A percentile compares a stretch with the other conserved stretches of the same genome.
These are phyloP conservation scores for Ceraceosorus guamensis DNA, from an alignment of 1,284 basidiomycete species.

Conservation along the genomic window DNA sequence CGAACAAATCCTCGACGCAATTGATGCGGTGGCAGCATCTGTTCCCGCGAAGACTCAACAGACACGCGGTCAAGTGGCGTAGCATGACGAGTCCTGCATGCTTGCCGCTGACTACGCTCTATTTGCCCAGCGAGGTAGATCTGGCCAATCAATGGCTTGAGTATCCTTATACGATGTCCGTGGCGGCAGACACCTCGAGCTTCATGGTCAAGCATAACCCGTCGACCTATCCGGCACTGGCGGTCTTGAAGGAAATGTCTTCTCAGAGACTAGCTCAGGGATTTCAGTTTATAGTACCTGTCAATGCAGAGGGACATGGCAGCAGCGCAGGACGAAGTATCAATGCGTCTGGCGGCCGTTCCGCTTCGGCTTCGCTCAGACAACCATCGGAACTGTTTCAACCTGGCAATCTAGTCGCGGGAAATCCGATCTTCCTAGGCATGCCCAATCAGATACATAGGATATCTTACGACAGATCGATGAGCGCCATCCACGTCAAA, in stretches of 20 bases:
- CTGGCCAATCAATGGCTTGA: conserved; percentile 41
- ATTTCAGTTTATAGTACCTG: conserved; percentile 74
- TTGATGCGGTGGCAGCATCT: conserved; percentile 66
- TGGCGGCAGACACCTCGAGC: conserved; percentile 38
- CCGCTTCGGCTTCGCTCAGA: conserved; percentile 22
- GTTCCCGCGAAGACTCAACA: conserved; percentile 67
- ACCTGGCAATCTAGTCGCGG: conserved; percentile 40
- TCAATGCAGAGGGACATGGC: neutral
- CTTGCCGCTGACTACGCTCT: conserved; percentile 83
- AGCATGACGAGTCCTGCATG: conserved; percentile 61
- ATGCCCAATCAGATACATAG: conserved; percentile 93
- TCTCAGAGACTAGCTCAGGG: conserved; percentile 85
- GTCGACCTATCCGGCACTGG: conserved; percentile 61
- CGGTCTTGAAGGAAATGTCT: conserved; percentile 85
- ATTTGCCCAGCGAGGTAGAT: conserved; percentile 41
- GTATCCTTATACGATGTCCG: conserved; percentile 42
- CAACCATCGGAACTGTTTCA: conserved; percentile 45
- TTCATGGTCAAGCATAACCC: conserved; percentile 49
- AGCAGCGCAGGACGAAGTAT: neutral
- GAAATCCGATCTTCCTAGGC: conserved; percentile 72
- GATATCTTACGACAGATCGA: conserved; percentile 68
- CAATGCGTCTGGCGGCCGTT: neutral
- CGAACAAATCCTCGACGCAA: conserved; percentile 9
- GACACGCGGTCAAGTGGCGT: conserved; percentile 88
- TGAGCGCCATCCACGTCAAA: conserved; percentile 78